Evolutionary conservation across 2,329 filamentous ascomycete species (phyloP), one percentile per base, ranked within the genome.

Genomic region (Didymella sp.): DNA sequence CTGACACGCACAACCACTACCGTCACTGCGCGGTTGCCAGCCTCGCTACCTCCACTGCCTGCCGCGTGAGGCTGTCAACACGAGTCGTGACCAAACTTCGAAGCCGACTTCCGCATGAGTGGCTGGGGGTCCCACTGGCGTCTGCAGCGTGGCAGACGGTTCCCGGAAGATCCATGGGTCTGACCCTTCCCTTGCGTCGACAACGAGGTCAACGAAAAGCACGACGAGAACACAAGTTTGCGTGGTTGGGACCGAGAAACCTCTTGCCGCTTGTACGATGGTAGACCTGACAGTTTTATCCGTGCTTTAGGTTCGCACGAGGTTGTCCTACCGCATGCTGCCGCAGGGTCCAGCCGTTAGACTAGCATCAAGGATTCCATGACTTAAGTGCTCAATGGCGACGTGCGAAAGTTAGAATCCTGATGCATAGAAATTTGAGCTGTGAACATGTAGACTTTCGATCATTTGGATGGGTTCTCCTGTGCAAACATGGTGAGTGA

Each of bases 191-290:
- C 51, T 59, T 59, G 27, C 41, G 17, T 44, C 22, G 21, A 46
- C 27, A 22, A 8, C 44, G 21, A 12, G 28, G 38, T 31, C 56
- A 42, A 51, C 45, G 27, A 51, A 38, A 55, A 54, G 37, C 24
- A 50, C 44, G 55, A 64, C 64, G 59, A 68, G 45, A 69, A 69
- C 35, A 25, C 38, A 12, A 17, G 11, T 25, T 21, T 35, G 27
- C 49, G 40, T 56, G 59, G 52, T 50, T 51, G 48, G 54, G 15
- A 21, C 9, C 43, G 12, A 38, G 30, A 19, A 33, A 24, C 13
- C 24, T 47, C 41, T 49, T 57, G 48, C 54, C 54, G 54, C 54
- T 41, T 48, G 54, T 52, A 24, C 46, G 43, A 43, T 48, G 48
- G 51, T 61, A 27, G 42, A 56, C 47, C 42, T 19, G 58, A 51